These are phyloP conservation scores for Pleomassaria siparia DNA, from an alignment of 2,329 filamentous ascomycete genomes.

Conservation along the genomic window DNA sequence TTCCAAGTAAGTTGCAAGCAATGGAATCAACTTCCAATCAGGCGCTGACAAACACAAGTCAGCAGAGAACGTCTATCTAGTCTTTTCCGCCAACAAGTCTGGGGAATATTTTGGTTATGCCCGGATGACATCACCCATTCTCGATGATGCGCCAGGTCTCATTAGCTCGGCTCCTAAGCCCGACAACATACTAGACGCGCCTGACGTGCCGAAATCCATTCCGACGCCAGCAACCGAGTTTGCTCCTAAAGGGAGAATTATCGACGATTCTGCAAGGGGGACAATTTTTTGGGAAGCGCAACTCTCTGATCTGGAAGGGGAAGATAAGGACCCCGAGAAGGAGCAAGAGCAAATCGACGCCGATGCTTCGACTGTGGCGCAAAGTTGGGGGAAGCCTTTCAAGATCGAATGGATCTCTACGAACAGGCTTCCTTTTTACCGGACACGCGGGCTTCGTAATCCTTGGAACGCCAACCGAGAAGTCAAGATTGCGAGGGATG, in stretches of 20 bases:
- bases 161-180: constrained; percentile 60
- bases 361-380: constrained; percentile 43
- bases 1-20: constrained; percentile 64
- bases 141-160: constrained; percentile 62
- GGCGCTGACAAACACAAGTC: constrained; percentile 52
- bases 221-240: constrained; percentile 75
- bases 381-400: constrained; percentile 89
- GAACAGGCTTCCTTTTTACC: constrained; percentile 80
- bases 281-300: constrained; percentile 97
- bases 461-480: constrained; percentile 95
- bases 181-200: constrained; percentile 55
- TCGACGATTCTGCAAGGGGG: constrained; percentile 88
- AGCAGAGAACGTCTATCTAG: constrained; percentile 81
- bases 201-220: constrained; percentile 76
- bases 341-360: constrained; percentile 44
- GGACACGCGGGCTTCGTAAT: constrained; percentile 83
- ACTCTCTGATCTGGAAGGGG: constrained; percentile 55
- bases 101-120: constrained; percentile 97
- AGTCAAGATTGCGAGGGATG: constrained; percentile 93
- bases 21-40: constrained; percentile 6
- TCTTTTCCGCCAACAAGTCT: constrained; percentile 97
- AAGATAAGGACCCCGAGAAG: constrained; percentile 49
- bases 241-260: constrained; percentile 80
- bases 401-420: constrained; percentile 88
- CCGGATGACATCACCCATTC: constrained; percentile 82